A percentile compares a stretch with the other conserved stretches of the same genome.
Conservation (phyloP, 1,284 basidiomycete species). For the Moesziomyces globuligerus region DNA sequence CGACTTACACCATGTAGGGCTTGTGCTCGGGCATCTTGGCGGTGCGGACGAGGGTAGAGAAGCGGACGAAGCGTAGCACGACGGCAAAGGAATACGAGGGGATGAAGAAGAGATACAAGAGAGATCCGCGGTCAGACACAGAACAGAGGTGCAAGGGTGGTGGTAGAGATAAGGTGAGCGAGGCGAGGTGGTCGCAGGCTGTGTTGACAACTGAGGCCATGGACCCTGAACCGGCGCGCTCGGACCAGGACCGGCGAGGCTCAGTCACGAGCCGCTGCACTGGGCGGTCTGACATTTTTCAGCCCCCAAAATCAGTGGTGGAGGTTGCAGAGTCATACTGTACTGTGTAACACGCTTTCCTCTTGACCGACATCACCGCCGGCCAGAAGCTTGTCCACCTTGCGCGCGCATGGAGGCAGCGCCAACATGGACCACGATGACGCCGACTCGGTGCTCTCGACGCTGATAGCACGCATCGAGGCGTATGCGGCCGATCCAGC, state of each 20-base stretch:
- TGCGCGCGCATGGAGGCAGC: background rate
- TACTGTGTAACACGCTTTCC: too few species aligned
- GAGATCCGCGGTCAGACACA: background rate
- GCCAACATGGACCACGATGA: conserved; percentile 18
- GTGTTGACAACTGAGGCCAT: background rate
- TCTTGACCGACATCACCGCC: too few species aligned
- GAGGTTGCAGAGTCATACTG: too few species aligned
- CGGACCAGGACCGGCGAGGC: background rate
- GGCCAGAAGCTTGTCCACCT: too few species aligned
- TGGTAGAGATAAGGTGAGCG: background rate
- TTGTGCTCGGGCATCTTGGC: conserved; percentile 48
- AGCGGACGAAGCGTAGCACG: background rate
- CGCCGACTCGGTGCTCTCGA: conserved; percentile 2
- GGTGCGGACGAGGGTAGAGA: conserved; percentile 15
- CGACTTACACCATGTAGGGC: conserved; percentile 56
- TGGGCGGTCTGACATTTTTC: background rate
- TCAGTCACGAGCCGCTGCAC: too few species aligned
- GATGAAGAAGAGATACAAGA: too few species aligned
- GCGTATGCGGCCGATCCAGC: conserved; percentile 20
- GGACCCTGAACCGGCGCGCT: background rate
- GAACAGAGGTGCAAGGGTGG: background rate
- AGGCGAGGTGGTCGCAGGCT: background rate
- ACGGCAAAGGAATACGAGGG: background rate
- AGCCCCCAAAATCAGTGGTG: too few species aligned
- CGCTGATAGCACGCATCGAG: conserved; percentile 38